These are phyloP conservation scores for Penicillium sp. DNA, from an alignment of 2,329 filamentous ascomycete species.

Conservation along the genomic window DNA sequence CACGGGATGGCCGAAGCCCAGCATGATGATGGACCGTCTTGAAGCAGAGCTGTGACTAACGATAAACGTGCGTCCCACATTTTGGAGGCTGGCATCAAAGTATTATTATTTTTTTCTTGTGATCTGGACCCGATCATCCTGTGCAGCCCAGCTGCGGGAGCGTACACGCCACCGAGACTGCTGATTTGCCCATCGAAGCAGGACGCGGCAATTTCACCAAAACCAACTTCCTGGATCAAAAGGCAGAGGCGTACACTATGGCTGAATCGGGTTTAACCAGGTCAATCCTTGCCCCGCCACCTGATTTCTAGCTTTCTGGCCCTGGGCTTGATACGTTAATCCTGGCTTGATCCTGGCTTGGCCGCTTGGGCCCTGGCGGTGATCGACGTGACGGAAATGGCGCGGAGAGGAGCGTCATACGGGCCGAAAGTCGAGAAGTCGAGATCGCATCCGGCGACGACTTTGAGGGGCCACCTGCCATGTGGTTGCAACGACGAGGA, in stretches of 20 bases:
- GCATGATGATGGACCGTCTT: background rate
- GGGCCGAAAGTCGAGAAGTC: background rate
- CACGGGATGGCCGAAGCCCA: background rate
- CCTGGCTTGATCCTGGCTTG: background rate
- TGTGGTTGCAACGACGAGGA: background rate
- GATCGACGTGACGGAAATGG: constrained; percentile 1
- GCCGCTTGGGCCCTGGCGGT: background rate
- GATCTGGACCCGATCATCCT: background rate
- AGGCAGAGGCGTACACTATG: background rate
- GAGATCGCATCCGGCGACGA: constrained; percentile 4
- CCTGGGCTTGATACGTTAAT: background rate
- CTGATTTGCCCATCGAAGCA: background rate
- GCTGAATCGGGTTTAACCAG: constrained; percentile 4
- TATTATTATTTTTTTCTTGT: background rate
- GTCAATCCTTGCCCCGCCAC: background rate
- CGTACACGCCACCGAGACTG: background rate
- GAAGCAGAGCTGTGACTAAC: background rate
- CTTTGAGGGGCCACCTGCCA: background rate
- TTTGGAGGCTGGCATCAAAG: background rate
- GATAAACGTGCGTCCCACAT: background rate
- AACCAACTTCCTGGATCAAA: background rate
- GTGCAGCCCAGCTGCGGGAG: background rate
- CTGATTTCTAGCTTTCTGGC: background rate
- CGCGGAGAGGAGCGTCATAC: background rate
- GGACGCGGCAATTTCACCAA: background rate